A percentile compares a stretch with the other conserved stretches of the same genome.
Conservation (phyloP, 352 stramenopile genomes). For the Phytophthora chlamydospora region DNA sequence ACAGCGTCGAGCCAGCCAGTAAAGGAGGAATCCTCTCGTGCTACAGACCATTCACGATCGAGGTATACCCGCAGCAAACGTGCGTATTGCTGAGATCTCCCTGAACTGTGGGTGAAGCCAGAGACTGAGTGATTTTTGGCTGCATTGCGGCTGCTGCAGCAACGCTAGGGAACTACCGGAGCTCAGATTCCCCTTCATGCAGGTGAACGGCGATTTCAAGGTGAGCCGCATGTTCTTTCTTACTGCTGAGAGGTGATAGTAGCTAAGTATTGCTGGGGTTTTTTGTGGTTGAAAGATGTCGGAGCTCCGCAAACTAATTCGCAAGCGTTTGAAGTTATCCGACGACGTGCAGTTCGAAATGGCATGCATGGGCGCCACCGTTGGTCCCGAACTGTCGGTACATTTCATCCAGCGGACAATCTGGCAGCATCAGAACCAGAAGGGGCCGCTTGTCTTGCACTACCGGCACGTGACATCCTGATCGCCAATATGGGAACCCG, state of each 20-base stretch:
- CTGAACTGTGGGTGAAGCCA: neutral
- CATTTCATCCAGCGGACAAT: constrained; percentile 73
- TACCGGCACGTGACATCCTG: constrained; percentile 44
- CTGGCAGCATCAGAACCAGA: constrained; percentile 61
- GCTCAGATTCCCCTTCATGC: constrained; percentile 57
- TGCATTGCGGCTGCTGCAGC: constrained; percentile 4
- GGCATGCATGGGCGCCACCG: constrained; percentile 57
- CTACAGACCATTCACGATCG: constrained; percentile 40
- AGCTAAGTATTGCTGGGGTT: neutral
- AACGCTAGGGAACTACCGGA: constrained; percentile 33
- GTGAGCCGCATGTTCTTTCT: constrained; percentile 16
- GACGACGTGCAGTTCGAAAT: constrained; percentile 54
- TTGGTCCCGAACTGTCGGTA: constrained; percentile 69
- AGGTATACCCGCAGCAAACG: constrained; percentile 51
- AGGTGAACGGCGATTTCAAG: constrained; percentile 70
- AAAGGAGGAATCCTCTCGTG: constrained; percentile 5
- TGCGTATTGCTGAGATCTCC: constrained; percentile 18
- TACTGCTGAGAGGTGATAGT: neutral
- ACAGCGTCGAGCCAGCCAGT: neutral
- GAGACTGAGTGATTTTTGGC: neutral
- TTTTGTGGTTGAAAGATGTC: constrained; percentile 47
- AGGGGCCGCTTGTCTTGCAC: constrained; percentile 52
- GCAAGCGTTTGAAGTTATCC: constrained; percentile 38
- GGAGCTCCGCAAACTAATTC: constrained; percentile 59
- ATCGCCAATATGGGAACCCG: too few species aligned